Base-by-base conservation (phyloP, 768 basidiomycete species). In the Pisolithus microcarpus region DNA sequence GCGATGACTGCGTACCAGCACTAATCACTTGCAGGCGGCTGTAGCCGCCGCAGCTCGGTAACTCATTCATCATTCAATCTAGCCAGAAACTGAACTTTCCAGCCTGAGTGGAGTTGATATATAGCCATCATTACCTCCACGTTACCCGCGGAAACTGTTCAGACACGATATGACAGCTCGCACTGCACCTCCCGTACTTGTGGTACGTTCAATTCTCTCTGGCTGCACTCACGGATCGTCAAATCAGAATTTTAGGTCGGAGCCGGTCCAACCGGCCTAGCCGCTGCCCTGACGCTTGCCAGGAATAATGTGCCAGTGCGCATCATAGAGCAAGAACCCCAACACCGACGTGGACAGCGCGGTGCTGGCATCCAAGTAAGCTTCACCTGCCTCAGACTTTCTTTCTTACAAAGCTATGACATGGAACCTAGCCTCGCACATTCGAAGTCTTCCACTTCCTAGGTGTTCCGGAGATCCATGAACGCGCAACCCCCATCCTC, bases 381-480 rank as follows among this genome's bases (percentile, higher is more conserved):
- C 26, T 26, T 4, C 26, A 7, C 26, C 26, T 6, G 26, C 26
- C 7, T 26, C 26, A 26, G 26, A 26, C 7, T 26, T 26, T 26
- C 26, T 7, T 5, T 23, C 21, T 4, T 26, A 26, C 26, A 7
- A 26, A 21, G 61, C 61, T 53, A 53, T 11, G 10, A 46, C 24
- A 8, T 10, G 18, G 11, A n/a, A n/a, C 13, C 13, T 52, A 76
- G 72, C 73, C 73, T 13, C 70, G 75, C 9, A 68, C 75, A 6
- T 62, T 76, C 26, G 76, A 79, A 57, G 55, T 75, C 3, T 73
- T 75, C 47, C 62, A 67, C 16, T 64, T 65, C 43, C 64, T 80
- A 30, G 61, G 70, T 11, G 65, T 70, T 19, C 69, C 70, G 23
- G 67, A 74, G 15, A 64, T 73, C 5, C 26, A 70, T 43, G 59